A percentile compares a stretch with the other conserved stretches of the same genome.
Evolutionary conservation across 176 grass and related monocot species (phyloP).

Genomic region (Poa annua): DNA sequence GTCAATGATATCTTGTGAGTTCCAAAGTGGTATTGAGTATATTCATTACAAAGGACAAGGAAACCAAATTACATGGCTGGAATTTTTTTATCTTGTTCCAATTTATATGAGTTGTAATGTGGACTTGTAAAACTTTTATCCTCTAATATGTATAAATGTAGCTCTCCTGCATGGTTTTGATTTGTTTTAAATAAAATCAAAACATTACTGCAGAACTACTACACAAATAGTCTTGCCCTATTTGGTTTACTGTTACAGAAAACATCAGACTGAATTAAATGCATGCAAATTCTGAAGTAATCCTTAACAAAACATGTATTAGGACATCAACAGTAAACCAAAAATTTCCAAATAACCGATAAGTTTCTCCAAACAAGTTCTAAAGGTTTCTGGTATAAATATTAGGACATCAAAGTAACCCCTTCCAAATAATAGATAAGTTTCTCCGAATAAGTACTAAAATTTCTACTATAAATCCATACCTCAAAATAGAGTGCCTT

Average conservation of each 20-base stretch:
- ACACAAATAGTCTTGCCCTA: conserved; percentile 16
- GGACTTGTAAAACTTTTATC: not conserved
- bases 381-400: conserved; percentile 26
- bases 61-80: conserved; percentile 21
- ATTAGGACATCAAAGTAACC: conserved; percentile 24
- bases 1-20: conserved; percentile 34
- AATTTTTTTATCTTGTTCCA: conserved; percentile 18
- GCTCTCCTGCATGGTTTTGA: not conserved
- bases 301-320: conserved; percentile 2
- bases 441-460: conserved; percentile 25
- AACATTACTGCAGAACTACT: conserved; percentile 14
- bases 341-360: conserved; percentile 4
- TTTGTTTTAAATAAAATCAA: conserved; percentile 1
- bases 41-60: conserved; percentile 21
- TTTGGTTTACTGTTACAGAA: not conserved
- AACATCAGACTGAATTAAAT: conserved; percentile 17
- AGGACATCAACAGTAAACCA: conserved; percentile 22
- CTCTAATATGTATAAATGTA: not conserved
- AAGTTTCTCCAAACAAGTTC: conserved; percentile 28
- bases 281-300: conserved; percentile 17
- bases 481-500: conserved; percentile 98
- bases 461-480: conserved; percentile 37
- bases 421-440: conserved; percentile 4
- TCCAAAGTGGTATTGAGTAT: conserved; percentile 38
- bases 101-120: not conserved